Evolutionary conservation across 345 rosid genomes (phyloP).

Genomic region (Linum usitatissimum): DNA sequence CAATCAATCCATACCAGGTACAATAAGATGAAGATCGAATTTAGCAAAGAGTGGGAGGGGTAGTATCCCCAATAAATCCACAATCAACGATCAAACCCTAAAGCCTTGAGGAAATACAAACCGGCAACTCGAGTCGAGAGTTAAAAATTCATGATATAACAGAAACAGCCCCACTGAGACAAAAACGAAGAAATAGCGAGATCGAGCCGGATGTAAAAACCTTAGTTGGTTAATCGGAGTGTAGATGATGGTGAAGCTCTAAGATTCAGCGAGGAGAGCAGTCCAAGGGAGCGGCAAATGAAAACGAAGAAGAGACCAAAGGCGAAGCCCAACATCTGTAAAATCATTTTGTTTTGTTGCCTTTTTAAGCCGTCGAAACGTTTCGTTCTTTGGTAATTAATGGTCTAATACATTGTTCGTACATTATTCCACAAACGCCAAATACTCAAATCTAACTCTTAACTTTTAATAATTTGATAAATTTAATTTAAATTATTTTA

Average conservation of each 20-base stretch:
- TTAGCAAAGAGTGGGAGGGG: background rate
- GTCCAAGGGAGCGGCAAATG: slow-evolving; percentile 30
- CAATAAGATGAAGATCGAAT: slow-evolving; percentile 24
- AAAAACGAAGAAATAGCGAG: slow-evolving; percentile 12
- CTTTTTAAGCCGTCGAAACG: background rate
- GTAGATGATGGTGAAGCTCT: slow-evolving; percentile 25
- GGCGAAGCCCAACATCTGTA: slow-evolving; percentile 20
- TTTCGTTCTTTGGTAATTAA: too few species aligned
- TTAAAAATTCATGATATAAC: background rate
- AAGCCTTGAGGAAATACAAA: slow-evolving; percentile 11
- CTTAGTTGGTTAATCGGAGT: slow-evolving; percentile 27
- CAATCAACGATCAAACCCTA: slow-evolving; percentile 38
- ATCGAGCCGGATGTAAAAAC: slow-evolving; percentile 36
- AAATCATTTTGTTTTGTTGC: background rate
- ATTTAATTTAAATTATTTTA: too few species aligned
- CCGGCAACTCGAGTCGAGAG: slow-evolving; percentile 5
- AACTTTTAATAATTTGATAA: too few species aligned
- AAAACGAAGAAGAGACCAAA: slow-evolving; percentile 15
- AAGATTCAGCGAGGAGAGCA: slow-evolving; percentile 41
- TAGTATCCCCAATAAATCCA: slow-evolving; percentile 18
- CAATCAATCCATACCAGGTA: slow-evolving; percentile 12
- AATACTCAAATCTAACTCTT: too few species aligned
- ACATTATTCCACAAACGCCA: too few species aligned
- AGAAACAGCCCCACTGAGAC: background rate
- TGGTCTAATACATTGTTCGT: too few species aligned